A percentile compares a stretch with the other conserved stretches of the same genome.
Conservation (phyloP, 1,284 basidiomycete genomes). For the Trametes pubescens region DNA sequence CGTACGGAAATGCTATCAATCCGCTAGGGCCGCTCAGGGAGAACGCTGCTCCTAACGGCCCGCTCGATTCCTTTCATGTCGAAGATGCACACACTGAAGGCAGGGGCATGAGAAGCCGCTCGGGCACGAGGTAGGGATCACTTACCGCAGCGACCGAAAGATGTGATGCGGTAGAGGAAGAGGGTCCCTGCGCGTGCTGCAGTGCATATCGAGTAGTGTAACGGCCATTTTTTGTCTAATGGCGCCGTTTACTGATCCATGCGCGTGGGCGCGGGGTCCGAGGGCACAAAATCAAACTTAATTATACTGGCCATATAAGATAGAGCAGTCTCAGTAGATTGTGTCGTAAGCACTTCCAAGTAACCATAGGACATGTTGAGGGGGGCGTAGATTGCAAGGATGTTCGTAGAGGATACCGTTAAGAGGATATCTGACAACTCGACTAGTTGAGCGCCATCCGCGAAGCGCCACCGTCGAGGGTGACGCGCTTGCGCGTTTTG, state of each 20-base stretch:
- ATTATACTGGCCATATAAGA: not conserved
- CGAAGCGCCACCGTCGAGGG: conserved; percentile 61
- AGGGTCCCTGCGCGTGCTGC: too few relatives aligned
- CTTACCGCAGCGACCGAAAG: conserved; percentile 13
- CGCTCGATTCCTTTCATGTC: not conserved
- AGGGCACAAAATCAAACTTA: not conserved
- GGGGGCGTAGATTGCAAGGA: not conserved
- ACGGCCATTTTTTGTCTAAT: too few relatives aligned
- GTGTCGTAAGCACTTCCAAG: not conserved
- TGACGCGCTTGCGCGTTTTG: conserved; percentile 64
- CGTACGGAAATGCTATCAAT: not conserved
- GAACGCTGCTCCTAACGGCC: not conserved
- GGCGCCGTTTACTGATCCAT: too few relatives aligned
- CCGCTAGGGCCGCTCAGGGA: too few relatives aligned
- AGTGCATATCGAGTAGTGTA: too few relatives aligned
- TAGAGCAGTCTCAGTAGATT: not conserved
- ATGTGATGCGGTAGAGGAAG: not conserved
- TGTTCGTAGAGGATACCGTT: not conserved
- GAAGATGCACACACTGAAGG: not conserved
- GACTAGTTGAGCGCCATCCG: conserved; percentile 5
- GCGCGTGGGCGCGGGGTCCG: too few relatives aligned
- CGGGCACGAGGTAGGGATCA: conserved; percentile 6
- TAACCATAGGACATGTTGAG: not conserved
- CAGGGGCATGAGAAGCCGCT: not conserved
- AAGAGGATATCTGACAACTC: not conserved